These are phyloP conservation scores for Lophium mytilinum DNA, from an alignment of 495 filamentous ascomycete species.

Conservation along the genomic window DNA sequence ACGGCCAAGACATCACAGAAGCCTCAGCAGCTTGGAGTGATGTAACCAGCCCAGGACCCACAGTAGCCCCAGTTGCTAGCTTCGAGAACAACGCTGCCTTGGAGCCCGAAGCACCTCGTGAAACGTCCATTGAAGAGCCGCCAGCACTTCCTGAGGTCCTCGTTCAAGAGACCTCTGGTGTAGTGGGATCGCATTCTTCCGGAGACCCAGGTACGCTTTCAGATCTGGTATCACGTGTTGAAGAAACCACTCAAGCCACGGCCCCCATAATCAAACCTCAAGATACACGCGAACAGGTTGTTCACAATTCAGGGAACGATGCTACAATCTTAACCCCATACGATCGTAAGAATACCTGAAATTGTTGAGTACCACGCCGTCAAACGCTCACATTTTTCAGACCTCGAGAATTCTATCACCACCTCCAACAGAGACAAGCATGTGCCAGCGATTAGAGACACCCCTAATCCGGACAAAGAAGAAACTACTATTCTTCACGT, in stretches of 20 bases:
- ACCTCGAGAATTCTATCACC: not conserved
- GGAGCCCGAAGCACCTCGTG: no score
- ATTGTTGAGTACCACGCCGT: not conserved
- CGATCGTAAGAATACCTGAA: not conserved
- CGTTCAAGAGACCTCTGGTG: no score
- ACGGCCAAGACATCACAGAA: not conserved
- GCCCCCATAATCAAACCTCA: not conserved
- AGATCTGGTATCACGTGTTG: not conserved
- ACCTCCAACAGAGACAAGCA: not conserved
- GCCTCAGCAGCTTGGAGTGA: not conserved
- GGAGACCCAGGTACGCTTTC: not conserved
- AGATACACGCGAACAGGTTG: not conserved
- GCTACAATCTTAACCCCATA: constrained; percentile 27
- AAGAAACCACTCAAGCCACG: not conserved
- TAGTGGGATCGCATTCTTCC: no score
- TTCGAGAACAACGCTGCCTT: not conserved
- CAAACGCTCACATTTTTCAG: not conserved
- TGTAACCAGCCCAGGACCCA: not conserved
- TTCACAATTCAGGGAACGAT: not conserved
- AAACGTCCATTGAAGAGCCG: no score
- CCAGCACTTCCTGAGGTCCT: no score
- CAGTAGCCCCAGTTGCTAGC: not conserved
- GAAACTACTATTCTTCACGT: not conserved
- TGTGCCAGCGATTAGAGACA: not conserved
- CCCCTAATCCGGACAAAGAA: not conserved